Base-by-base conservation (phyloP, 2,329 filamentous ascomycete species). In the Penicillium sp. region DNA sequence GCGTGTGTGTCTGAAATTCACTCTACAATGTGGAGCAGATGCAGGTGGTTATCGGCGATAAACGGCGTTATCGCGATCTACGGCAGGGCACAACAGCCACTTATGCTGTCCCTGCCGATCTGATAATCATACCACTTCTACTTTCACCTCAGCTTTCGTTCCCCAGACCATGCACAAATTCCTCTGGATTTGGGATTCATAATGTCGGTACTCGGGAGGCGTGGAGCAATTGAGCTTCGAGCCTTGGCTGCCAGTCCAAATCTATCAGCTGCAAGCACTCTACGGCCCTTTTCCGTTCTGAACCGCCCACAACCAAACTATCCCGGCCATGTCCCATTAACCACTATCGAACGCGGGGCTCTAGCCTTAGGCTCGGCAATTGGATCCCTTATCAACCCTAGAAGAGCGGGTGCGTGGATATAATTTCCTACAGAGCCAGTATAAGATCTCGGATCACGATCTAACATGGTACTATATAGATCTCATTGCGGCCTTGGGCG, bases 401-500 rank as follows among this genome's bases (percentile, higher is more conserved):
- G 90, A 69, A 85, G 94, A 67, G 91, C 86, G 73, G 90, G 90
- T 88, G 79, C 53, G 58, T 39, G 9, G 31, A 45, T 40, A 27
- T 13, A 19, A 19, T 19, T 15, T n/a, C n/a, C 39, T 13, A 31
- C 15, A 29, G n/a, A 16, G n/a, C 38, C 15, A 36, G 2, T 11
- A 19, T 40, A 45, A 5, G 31, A 58, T 34, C 53, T n/a, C 5
- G 6, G 36, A 53, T 19, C 46, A 52, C 27, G 23, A 44, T 21
- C 53, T 60, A 43, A 56, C 41, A 54, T 23, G 43, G 15, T n/a
- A 31, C 21, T 36, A 19, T 38, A 23, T 68, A 91, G 94, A 99
- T 78, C 86, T 99, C 65, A 95, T 99, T 67, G 94, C 94, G 34
- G 85, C 91, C 34, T 85, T 96, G n/a, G 93, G 92, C 70, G 94